Evolutionary conservation across 805 yeast species (phyloP), one percentile per base, ranked within the genome.

Genomic region (Candida alai): DNA sequence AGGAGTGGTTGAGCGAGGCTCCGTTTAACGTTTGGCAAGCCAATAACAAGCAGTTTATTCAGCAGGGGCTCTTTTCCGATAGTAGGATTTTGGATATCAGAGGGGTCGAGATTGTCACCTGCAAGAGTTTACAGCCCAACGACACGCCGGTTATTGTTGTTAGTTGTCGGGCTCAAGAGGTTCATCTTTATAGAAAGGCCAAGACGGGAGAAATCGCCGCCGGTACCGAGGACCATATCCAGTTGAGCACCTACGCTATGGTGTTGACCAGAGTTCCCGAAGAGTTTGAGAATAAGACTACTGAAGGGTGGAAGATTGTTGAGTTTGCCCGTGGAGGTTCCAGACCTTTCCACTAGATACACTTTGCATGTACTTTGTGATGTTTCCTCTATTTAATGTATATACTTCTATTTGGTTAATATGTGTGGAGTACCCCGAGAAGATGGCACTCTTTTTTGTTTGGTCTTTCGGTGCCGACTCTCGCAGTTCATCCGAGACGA

Each of bases 221-320:
- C 6, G 99, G 98, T 51, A 78, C 88, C 20, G 96, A 88, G 54
- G 95, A 89, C 51, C 88, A 88, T 60, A 86, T 93, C 47, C 78
- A 86, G 59, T 74, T 86, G 73, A 80, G 94, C 49, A 81, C 95
- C n/a, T 93, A 93, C 57, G 97, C 95, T 25, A 78, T 93, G 88
- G 98, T 90, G 15, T 68, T 93, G 48, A 88, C 98, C 13, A 78
- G 98, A 60, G 69, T 85, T 34, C 88, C 96, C 3, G 98, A 89
- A 60, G 88, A 89, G 41, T 78, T 93, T 53, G 95, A 80, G 43
- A 84, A 93, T 57, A 73, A 76, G 35, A 89, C 80, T 52, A 93
- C 99, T 16, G 95, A 86, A 54, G 99, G 99, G 21, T 93, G 98
- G 98, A 86, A 85, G 68, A 78, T 93, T 36, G 61, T 90, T 52